Evolutionary conservation across 2,329 filamentous ascomycete species (phyloP), one percentile per base, ranked within the genome.

Genomic region (Claviceps capensis): DNA sequence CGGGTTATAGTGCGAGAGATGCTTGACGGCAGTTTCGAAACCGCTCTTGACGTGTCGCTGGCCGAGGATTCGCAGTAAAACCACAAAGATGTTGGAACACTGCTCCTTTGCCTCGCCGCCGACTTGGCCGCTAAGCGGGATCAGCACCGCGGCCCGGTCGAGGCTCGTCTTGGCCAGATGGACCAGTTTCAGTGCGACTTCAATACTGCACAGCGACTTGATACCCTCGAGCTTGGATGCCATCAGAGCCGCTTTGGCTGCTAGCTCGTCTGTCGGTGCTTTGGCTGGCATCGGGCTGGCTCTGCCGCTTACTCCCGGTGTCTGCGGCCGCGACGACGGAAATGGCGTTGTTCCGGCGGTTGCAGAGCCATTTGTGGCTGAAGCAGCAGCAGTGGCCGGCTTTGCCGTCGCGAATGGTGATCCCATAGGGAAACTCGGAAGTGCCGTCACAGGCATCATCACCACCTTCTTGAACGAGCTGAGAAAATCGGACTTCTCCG

Each of bases 401-500:
- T 71, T 75, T 47, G 61, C 64, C 38, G 67, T 68, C 54, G 69
- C 75, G 62, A 81, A 87, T 51, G 76, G 76, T n/a, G 72, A 79
- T 8, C 73, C 72, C 48, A 79, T 70, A 5, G 78, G 68, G 54
- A 88, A 79, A 47, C 78, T 83, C 1, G 88, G 87, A 4, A 97
- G 73, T 8, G 89, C 91, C 50, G 88, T 95, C 48, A 98, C 91
- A 2, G 93, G 93, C 83, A 95, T 94, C 90, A 98, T 96, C 57
- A 98, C 87, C 8, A 98, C 93, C 67, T 97, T 97, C 64, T 89
- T 96, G 74, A 98, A 98, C 0, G 90, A 95, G 46, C 84, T 93
- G 55, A 98, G 65, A 61, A 98, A 98, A 65, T 98, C 93, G 59
- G 89, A 88, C 70, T 98, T 98, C 57, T 94, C 93, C 1, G 89